Base-by-base conservation (phyloP, 805 yeast genomes). In the Metschnikowia kofuensis region DNA sequence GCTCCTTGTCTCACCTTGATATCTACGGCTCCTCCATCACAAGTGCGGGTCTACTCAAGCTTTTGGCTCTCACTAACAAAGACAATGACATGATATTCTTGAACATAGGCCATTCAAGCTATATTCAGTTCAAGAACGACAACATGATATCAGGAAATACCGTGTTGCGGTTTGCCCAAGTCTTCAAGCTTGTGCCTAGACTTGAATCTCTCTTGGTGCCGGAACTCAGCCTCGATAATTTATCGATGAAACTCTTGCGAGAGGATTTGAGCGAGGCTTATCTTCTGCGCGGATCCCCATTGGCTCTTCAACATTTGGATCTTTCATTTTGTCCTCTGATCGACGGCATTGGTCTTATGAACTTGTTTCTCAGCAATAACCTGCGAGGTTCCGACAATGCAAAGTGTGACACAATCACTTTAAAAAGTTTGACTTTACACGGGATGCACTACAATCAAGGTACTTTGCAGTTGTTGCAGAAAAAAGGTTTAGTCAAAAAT, bases 271-370 rank as follows among this genome's bases (percentile, higher is more conserved):
- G 38, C 12, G 49, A 51, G 12, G 16, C 31, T 0, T 41, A 41
- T 30, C 29, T 37, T 14, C 21, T 21, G 12, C 39, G 38, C 6
- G 45, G 51, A n/a, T 63, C 45, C 5, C 47, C 44, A 6, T 49
- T 58, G 42, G 44, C 49, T 2, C 55, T 73, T 28, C 55, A 55
- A n/a, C 35, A 54, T 2, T 48, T 72, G 14, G 77, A 73, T 51
- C 47, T 73, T n/a, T 70, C 76, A 46, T 70, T 67, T 41, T 65
- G 71, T 44, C 51, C 42, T 9, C 58, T 51, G 42, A 58, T 73
- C 2, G 69, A 65, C 44, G 78, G 78, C 1, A 64, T 66, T n/a
- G 75, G 75, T 1, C 54, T 73, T 10, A 63, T 73, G 45, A 63
- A 60, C 38, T 53, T 72, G 12, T 60, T 71, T 32, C 56, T 42